Evolutionary conservation across 345 rosid genomes (phyloP).

Genomic region (Brassica nigra): DNA sequence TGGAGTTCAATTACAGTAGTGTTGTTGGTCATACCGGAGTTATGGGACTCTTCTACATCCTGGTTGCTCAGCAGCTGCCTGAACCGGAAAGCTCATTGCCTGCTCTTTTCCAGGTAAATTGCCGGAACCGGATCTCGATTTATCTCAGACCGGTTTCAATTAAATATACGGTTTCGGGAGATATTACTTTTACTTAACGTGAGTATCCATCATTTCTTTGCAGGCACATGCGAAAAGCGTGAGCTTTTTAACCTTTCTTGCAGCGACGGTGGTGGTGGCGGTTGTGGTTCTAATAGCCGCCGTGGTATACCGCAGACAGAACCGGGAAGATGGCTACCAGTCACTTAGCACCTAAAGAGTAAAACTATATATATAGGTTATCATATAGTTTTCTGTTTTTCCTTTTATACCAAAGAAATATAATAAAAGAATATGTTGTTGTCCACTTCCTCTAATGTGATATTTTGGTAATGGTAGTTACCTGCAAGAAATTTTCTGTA

Average conservation of each 20-base stretch:
- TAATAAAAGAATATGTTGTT: not conserved
- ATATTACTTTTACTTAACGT: not conserved
- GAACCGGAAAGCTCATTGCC: constrained; percentile 22
- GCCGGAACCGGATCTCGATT: not conserved
- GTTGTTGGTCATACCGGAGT: constrained; percentile 65
- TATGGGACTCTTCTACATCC: constrained; percentile 78
- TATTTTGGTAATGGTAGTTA: constrained; percentile 7
- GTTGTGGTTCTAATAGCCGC: constrained; percentile 35
- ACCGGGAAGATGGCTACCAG: constrained; percentile 48
- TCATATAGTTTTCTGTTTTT: not conserved
- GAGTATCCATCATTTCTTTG: constrained; percentile 1
- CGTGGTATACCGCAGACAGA: constrained; percentile 35
- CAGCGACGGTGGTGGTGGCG: constrained; percentile 35
- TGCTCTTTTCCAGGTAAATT: constrained; percentile 43
- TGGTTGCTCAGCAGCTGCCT: constrained; percentile 61
- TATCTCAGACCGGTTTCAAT: not conserved
- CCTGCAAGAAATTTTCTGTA: not conserved
- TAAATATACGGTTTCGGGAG: not conserved
- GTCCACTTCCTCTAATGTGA: too few species aligned
- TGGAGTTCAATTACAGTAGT: constrained; percentile 70
- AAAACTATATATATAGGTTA: not conserved
- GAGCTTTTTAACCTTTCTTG: constrained; percentile 4
- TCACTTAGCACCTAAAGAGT: constrained; percentile 41
- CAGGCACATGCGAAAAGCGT: constrained; percentile 23
- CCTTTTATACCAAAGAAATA: not conserved